Evolutionary conservation across 1,139 yeast genomes (phyloP).

Genomic region (Taphrina deformans): DNA sequence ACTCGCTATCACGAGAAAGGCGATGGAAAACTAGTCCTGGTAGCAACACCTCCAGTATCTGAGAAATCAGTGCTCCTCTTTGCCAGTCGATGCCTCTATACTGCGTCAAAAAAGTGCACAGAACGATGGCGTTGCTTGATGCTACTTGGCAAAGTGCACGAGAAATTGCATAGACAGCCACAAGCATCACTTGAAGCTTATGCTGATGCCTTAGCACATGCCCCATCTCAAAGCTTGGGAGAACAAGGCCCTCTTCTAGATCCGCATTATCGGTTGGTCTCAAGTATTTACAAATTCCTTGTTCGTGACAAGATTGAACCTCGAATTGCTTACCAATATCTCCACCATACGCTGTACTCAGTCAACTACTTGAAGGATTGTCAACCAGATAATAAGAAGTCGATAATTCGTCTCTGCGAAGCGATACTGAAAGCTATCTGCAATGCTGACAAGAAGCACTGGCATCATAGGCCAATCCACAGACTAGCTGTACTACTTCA

Average conservation of each 20-base stretch:
- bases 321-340: slow-evolving; percentile 47
- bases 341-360: slow-evolving; percentile 44
- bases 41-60: not conserved
- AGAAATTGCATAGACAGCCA: slow-evolving; percentile 48
- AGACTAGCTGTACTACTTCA: slow-evolving; percentile 61
- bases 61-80: slow-evolving; percentile 1
- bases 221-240: slow-evolving; percentile 49
- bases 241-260: slow-evolving; percentile 51
- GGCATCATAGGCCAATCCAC: slow-evolving; percentile 88
- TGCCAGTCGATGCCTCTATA: slow-evolving; percentile 33
- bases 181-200: slow-evolving; percentile 41
- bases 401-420: slow-evolving; percentile 25
- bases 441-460: slow-evolving; percentile 70
- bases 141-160: slow-evolving; percentile 59
- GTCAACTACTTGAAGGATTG: not conserved
- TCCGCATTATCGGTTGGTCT: slow-evolving; percentile 56
- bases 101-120: slow-evolving; percentile 46
- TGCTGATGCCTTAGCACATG: slow-evolving; percentile 44
- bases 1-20: slow-evolving; percentile 5
- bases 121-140: slow-evolving; percentile 65
- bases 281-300: slow-evolving; percentile 56
- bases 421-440: slow-evolving; percentile 45
- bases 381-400: not conserved
- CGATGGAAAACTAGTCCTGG: not conserved
- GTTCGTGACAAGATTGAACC: slow-evolving; percentile 44